A percentile compares a stretch with the other conserved stretches of the same genome.
Conservation (phyloP, 176 grass and related monocot species). For the Oryza punctata region DNA sequence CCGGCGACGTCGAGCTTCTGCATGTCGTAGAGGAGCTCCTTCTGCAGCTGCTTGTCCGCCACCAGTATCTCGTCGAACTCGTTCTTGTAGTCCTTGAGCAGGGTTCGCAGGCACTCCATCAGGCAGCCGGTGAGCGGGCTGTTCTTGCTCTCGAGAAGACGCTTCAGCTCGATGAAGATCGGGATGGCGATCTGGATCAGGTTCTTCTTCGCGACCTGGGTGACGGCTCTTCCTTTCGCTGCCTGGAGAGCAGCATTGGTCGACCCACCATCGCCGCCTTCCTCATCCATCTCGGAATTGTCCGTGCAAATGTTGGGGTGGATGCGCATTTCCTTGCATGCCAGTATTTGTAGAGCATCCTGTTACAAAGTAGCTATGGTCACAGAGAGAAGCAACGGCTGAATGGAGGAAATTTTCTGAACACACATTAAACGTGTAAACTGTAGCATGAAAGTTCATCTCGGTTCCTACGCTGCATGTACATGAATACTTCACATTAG, state of each 20-base stretch:
- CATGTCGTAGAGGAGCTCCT: conserved; percentile 92
- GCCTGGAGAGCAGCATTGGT: conserved; percentile 29
- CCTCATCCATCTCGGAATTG: conserved; percentile 70
- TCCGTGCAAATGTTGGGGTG: conserved; percentile 69
- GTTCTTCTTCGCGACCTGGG: conserved; percentile 94
- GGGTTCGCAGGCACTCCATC: conserved; percentile 76
- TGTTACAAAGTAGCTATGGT: conserved; percentile 32
- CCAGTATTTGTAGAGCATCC: conserved; percentile 90
- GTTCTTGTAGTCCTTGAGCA: conserved; percentile 94
- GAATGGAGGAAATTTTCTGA: background rate
- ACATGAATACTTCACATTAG: background rate
- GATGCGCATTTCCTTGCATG: conserved; percentile 98
- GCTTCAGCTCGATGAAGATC: conserved; percentile 92
- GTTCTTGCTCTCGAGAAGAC: conserved; percentile 85
- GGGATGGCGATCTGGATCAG: conserved; percentile 89
- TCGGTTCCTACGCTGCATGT: background rate
- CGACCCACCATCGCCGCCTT: conserved; percentile 44
- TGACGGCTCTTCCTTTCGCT: conserved; percentile 79
- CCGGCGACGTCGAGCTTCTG: conserved; percentile 67
- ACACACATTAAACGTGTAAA: background rate
- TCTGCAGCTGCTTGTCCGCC: conserved; percentile 90
- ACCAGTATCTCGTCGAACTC: conserved; percentile 95
- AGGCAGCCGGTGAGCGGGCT: conserved; percentile 81
- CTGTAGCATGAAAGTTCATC: background rate
- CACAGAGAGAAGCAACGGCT: background rate